Evolutionary conservation across 2,329 filamentous ascomycete species (phyloP), one percentile per base, ranked within the genome.

Genomic region (Penicillium verrucosum): DNA sequence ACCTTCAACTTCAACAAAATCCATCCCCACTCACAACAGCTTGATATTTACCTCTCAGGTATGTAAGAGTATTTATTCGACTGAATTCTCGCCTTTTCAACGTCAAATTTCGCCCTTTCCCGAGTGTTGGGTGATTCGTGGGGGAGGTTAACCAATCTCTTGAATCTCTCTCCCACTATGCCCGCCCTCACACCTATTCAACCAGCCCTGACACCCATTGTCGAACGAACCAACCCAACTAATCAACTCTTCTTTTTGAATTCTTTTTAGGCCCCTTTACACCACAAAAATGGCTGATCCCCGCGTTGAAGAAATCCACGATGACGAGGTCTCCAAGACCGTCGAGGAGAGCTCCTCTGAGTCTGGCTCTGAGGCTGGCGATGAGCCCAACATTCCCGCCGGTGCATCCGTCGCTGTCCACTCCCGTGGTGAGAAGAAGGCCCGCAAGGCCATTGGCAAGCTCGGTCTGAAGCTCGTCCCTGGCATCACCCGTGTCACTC

Each of bases 341-440:
- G 87, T 85, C 70, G 92, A 94, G 77, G 87, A 85, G 62, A 77
- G 70, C 66, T 75, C 73, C 67, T 21, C n/a, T 52, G 75, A 73
- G 68, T 81, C 79, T 58, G 79, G 81, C 65, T 80, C 79, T 56
- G 79, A 81, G 65, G 73, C 70, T 64, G 79, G 74, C 56, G 82
- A 81, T 62, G 85, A 87, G 74, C 78, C 82, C 70, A 82, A 78
- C 76, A 86, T 88, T 70, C 91, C 93, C 75, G 88, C 89, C 68
- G 94, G 93, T 75, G 90, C 92, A 73, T 86, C 89, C 65, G 89
- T 93, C 74, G 86, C 94, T 71, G 88, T 99, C 74, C 93, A 97
- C 86, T 96, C 91, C 76, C 92, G 94, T 80, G 97, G 97, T 83
- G 94, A 99, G 89, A 99, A 99, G 90, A 99, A 99, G 88, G 95